These are phyloP conservation scores for Suillus plorans DNA, from an alignment of 768 basidiomycete genomes.

Conservation along the genomic window DNA sequence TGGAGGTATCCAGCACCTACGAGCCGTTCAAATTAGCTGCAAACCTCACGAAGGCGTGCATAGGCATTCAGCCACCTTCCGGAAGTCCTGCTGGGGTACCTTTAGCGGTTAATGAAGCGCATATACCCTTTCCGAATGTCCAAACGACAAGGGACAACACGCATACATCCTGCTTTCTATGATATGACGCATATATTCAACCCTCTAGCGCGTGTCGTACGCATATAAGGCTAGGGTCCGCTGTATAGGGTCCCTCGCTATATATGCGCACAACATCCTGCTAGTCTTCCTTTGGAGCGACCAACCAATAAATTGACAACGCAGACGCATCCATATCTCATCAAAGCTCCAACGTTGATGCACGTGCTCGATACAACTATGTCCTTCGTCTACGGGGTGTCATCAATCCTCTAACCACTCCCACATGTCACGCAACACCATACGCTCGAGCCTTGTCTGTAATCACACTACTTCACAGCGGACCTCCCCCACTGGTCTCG, in stretches of 20 bases:
- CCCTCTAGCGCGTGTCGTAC: not conserved
- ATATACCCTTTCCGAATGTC: not conserved
- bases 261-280: not conserved
- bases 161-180: not conserved
- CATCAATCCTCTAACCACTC: too few species aligned
- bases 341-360: not conserved
- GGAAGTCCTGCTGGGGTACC: not conserved
- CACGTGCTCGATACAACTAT: not conserved
- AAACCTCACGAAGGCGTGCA: conserved; percentile 68
- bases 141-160: not conserved
- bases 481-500: too few species aligned
- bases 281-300: not conserved
- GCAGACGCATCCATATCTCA: not conserved
- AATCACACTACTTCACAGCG: too few species aligned
- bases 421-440: too few species aligned
- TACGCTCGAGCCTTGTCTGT: too few species aligned
- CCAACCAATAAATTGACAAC: not conserved
- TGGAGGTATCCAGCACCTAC: conserved; percentile 53
- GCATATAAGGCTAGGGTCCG: too few species aligned
- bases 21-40: conserved; percentile 75
- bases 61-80: conserved; percentile 19
- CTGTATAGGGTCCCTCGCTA: not conserved
- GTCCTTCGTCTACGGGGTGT: too few species aligned
- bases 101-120: not conserved
- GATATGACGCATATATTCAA: not conserved